Conservation (phyloP, 805 yeast genomes). For the Priceomyces carsonii region DNA sequence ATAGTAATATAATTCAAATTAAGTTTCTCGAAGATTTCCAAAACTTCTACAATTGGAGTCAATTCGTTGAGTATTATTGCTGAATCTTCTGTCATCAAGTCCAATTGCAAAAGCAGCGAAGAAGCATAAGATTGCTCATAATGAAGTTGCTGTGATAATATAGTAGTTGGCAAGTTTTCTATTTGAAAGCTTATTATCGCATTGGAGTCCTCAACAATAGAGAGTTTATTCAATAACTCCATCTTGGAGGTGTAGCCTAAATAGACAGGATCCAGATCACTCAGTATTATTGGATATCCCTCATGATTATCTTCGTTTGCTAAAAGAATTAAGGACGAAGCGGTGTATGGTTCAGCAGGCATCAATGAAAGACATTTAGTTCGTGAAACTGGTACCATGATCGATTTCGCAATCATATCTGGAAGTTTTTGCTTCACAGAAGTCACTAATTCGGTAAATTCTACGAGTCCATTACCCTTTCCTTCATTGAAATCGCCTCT, state of each 20-base stretch:
- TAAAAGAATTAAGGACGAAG: slow-evolving; percentile 17
- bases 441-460: slow-evolving; percentile 30
- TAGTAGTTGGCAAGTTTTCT: slow-evolving; percentile 13
- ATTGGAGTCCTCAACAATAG: slow-evolving; percentile 6
- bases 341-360: slow-evolving; percentile 25
- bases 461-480: slow-evolving; percentile 40
- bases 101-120: slow-evolving; percentile 11
- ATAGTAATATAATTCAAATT: slow-evolving; percentile 37
- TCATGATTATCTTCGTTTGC: slow-evolving; percentile 37
- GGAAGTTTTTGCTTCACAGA: slow-evolving; percentile 32
- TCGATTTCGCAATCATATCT: slow-evolving; percentile 23
- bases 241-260: slow-evolving; percentile 39
- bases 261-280: slow-evolving; percentile 22
- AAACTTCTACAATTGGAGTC: slow-evolving; percentile 30
- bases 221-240: slow-evolving; percentile 17
- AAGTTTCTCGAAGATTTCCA: slow-evolving; percentile 41
- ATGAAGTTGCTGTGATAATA: slow-evolving; percentile 25
- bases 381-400: slow-evolving; percentile 30
- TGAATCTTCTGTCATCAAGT: slow-evolving; percentile 20
- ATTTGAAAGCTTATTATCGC: slow-evolving; percentile 22
- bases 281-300: slow-evolving; percentile 40
- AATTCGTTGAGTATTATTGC: slow-evolving; percentile 27
- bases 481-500: slow-evolving; percentile 25
- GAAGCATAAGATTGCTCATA: slow-evolving; percentile 17
- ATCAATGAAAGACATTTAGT: slow-evolving; percentile 30